A percentile compares a stretch with the other conserved stretches of the same genome.
Evolutionary conservation across 768 basidiomycete genomes (phyloP).

Genomic region (Candolleomyces eurysporus): DNA sequence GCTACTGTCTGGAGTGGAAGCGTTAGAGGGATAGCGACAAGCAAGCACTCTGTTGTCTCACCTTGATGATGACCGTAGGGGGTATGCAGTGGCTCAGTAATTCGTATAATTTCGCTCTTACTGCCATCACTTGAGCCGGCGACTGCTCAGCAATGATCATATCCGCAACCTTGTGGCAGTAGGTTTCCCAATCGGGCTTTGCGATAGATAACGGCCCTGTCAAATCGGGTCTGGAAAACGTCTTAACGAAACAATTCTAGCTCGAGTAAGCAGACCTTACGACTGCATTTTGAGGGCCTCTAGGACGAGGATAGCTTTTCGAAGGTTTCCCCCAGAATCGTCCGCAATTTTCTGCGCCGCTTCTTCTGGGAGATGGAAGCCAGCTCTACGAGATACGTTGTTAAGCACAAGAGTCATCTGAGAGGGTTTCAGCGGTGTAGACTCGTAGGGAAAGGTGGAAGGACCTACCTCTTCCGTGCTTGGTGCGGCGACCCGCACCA

Average conservation of each 20-base stretch:
- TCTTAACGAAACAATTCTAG: background rate
- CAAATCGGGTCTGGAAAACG: slow-evolving; percentile 66
- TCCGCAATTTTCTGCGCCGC: slow-evolving; percentile 73
- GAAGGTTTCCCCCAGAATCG: slow-evolving; percentile 85
- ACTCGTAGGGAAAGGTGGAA: background rate
- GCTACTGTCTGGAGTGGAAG: slow-evolving; percentile 72
- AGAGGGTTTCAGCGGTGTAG: background rate
- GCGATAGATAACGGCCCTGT: slow-evolving; percentile 78
- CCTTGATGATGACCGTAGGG: slow-evolving; percentile 88
- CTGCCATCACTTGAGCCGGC: slow-evolving; percentile 86
- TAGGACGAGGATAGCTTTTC: slow-evolving; percentile 91
- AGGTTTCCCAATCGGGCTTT: slow-evolving; percentile 99
- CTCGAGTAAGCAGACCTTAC: slow-evolving; percentile 40
- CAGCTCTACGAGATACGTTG: slow-evolving; percentile 76
- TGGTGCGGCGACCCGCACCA: slow-evolving; percentile 92
- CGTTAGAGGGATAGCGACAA: slow-evolving; percentile 1
- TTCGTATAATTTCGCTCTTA: slow-evolving; percentile 92
- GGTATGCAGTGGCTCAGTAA: slow-evolving; percentile 97
- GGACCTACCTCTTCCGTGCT: slow-evolving; percentile 62
- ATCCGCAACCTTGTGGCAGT: slow-evolving; percentile 90
- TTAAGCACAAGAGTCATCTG: slow-evolving; percentile 82
- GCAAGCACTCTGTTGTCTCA: slow-evolving; percentile 26
- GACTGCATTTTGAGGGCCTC: slow-evolving; percentile 98
- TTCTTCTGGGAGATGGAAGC: slow-evolving; percentile 77
- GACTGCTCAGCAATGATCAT: slow-evolving; percentile 87